Percentiles rank a stretch among this genome's conserved stretches.
These are phyloP conservation scores for Cyberlindnera maclurae DNA, from an alignment of 805 yeast genomes.

Conservation along the genomic window DNA sequence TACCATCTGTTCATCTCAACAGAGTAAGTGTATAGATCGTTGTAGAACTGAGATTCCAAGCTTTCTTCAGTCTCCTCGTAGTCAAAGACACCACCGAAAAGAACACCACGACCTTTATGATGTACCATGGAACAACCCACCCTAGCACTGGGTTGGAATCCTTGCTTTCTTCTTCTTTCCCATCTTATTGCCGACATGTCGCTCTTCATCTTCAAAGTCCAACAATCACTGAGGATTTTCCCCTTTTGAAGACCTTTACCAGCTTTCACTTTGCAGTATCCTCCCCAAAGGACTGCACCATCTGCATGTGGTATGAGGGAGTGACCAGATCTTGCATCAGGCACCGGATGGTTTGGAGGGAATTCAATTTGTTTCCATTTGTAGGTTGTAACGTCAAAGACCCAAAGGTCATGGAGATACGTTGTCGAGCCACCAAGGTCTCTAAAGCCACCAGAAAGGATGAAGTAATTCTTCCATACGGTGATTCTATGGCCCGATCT, in stretches of 20 bases:
- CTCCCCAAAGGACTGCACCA: slow-evolving; percentile 87
- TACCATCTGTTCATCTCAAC: slow-evolving; percentile 87
- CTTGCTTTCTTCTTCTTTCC: slow-evolving; percentile 87
- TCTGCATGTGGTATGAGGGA: slow-evolving; percentile 72
- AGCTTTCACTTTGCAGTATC: slow-evolving; percentile 89
- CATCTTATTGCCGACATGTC: slow-evolving; percentile 70
- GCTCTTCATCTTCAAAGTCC: slow-evolving; percentile 82
- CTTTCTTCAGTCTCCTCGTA: slow-evolving; percentile 93
- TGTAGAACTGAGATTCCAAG: slow-evolving; percentile 76
- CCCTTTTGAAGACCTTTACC: slow-evolving; percentile 86
- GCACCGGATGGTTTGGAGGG: slow-evolving; percentile 71
- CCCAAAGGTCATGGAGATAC: slow-evolving; percentile 82
- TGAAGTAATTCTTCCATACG: slow-evolving; percentile 83
- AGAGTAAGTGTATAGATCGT: slow-evolving; percentile 74
- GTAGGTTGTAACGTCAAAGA: slow-evolving; percentile 81
- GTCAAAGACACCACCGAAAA: slow-evolving; percentile 95
- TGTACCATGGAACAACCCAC: slow-evolving; percentile 89
- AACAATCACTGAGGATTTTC: slow-evolving; percentile 76
- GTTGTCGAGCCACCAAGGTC: slow-evolving; percentile 82
- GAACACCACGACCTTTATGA: slow-evolving; percentile 86
- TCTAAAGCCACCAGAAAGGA: slow-evolving; percentile 88
- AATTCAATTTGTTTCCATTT: slow-evolving; percentile 89
- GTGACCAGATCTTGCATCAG: slow-evolving; percentile 93
- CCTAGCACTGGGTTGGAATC: slow-evolving; percentile 85
- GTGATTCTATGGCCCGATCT: slow-evolving; percentile 91